These are phyloP conservation scores for Falciphora oryzae DNA, from an alignment of 2,329 filamentous ascomycete species.

Conservation along the genomic window DNA sequence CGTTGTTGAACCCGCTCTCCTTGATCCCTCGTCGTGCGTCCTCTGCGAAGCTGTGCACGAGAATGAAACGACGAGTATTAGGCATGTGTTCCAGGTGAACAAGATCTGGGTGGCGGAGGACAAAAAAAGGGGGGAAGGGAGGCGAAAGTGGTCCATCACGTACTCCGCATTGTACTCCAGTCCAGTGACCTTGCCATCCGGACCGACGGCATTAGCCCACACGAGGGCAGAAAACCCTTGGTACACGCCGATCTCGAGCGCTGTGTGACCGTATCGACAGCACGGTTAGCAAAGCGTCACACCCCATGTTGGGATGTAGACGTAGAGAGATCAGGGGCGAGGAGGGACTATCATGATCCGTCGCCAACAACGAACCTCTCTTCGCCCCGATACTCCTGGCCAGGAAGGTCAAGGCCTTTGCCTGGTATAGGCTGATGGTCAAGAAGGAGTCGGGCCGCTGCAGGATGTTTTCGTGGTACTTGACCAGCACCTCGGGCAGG, in stretches of 20 bases:
- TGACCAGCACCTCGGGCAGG: slow-evolving; percentile 35
- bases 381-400: slow-evolving; percentile 11
- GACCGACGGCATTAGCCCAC: slow-evolving; percentile 41
- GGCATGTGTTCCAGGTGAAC: background rate
- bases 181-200: slow-evolving; percentile 34
- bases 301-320: background rate
- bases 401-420: slow-evolving; percentile 16
- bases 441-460: slow-evolving; percentile 16
- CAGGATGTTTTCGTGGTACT: slow-evolving; percentile 32
- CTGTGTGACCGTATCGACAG: slow-evolving; percentile 19
- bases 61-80: background rate
- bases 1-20: slow-evolving; percentile 35
- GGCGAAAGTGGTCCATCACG: background rate
- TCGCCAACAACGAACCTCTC: slow-evolving; percentile 13
- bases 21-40: slow-evolving; percentile 33
- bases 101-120: background rate
- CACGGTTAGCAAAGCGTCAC: background rate
- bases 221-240: slow-evolving; percentile 43
- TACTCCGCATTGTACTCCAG: slow-evolving; percentile 40
- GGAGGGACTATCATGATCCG: no score
- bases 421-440: slow-evolving; percentile 22
- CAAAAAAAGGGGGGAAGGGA: background rate
- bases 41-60: slow-evolving; percentile 25
- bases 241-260: slow-evolving; percentile 44
- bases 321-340: no score